A percentile compares a stretch with the other conserved stretches of the same genome.
phyloP scores from a whole-genome alignment of 2,329 filamentous ascomycete genomes.

The Pyricularia sp. region DNA sequence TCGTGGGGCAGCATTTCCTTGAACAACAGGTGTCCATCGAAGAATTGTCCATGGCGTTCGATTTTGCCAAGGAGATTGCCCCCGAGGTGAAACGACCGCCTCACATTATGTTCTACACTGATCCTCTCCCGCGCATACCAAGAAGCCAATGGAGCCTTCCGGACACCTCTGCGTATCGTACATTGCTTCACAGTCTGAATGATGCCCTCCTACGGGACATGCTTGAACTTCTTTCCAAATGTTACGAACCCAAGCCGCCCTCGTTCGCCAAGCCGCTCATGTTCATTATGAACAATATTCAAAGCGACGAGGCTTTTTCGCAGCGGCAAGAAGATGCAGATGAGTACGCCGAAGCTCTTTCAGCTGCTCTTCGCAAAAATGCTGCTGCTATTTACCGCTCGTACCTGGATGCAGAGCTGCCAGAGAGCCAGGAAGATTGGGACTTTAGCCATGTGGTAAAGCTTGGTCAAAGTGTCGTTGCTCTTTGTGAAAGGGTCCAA shows the following conservation, averaged over 20 bases:
- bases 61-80: conserved; percentile 59
- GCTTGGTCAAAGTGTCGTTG: conserved; percentile 77
- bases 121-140: conserved; percentile 45
- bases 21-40: conserved; percentile 75
- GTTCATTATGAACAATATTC: conserved; percentile 71
- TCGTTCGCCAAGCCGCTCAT: conserved; percentile 65
- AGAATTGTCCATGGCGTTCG: conserved; percentile 75
- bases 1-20: conserved; percentile 74
- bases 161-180: conserved; percentile 64
- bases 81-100: conserved; percentile 56
- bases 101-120: conserved; percentile 40
- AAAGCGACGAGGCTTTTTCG: conserved; percentile 66
- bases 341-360: conserved; percentile 62
- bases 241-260: conserved; percentile 82
- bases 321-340: conserved; percentile 60
- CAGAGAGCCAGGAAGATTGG: conserved; percentile 73
- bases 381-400: conserved; percentile 73
- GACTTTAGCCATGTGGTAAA: conserved; percentile 85
- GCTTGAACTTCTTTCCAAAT: conserved; percentile 79
- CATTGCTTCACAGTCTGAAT: conserved; percentile 64
- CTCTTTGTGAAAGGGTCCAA: conserved; percentile 77
- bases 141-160: conserved; percentile 57
- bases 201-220: conserved; percentile 72
- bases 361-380: conserved; percentile 62
- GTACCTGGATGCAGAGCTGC: conserved; percentile 71